phyloP scores from a whole-genome alignment of 306 rosid genomes.

The Geum urbanum region DNA sequence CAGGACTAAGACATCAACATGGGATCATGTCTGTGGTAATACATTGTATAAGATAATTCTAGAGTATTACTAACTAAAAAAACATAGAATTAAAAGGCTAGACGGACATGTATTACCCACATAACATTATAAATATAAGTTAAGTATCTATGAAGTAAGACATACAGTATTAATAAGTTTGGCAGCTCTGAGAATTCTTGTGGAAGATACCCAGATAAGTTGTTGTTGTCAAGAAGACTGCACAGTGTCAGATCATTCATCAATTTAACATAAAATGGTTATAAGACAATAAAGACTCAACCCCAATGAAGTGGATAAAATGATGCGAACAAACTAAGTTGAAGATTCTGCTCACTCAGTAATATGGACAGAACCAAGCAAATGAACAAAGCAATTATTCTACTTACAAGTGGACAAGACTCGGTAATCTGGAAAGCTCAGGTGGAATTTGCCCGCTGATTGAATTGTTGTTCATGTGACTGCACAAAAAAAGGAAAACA shows the following conservation, averaged over 20 bases:
- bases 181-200: conserved; percentile 47
- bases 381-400: not conserved
- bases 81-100: not conserved
- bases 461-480: conserved; percentile 99
- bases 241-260: conserved; percentile 22
- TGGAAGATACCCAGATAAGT: conserved; percentile 81
- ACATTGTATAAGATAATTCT: not conserved
- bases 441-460: conserved; percentile 76
- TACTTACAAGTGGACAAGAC: conserved; percentile 79
- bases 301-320: not conserved
- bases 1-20: not conserved
- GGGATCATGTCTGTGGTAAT: not conserved
- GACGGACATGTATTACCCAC: not conserved
- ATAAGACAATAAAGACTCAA: not conserved
- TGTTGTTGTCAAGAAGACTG: conserved; percentile 97
- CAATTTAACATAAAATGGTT: not conserved
- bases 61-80: not conserved
- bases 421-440: conserved; percentile 55
- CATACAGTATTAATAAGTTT: conserved; percentile 48
- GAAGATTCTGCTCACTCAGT: not conserved
- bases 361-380: not conserved
- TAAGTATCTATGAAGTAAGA: not conserved
- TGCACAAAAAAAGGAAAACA: conserved; percentile 37
- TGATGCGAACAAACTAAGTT: not conserved
- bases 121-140: not conserved